A percentile compares a stretch with the other conserved stretches of the same genome.
Conservation (phyloP, 176 grass and related monocot genomes). For the Thalia dealbata region DNA sequence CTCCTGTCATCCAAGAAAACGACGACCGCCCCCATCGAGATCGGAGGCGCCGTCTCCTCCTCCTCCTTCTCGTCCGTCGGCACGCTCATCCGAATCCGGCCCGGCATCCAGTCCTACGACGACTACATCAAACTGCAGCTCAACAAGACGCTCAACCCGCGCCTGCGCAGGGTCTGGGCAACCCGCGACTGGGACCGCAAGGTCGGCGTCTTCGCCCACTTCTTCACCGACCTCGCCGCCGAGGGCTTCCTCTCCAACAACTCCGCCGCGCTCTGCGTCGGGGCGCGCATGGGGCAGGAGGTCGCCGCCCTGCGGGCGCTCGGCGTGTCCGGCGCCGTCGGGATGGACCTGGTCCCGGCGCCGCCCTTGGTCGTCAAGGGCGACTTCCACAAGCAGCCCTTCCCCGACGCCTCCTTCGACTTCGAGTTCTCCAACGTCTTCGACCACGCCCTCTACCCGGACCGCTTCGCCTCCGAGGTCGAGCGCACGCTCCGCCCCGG, state of each 20-base stretch:
- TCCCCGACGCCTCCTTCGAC: slow-evolving; percentile 48
- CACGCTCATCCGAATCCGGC: slow-evolving; percentile 65
- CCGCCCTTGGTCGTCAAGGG: slow-evolving; percentile 61
- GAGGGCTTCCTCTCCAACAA: slow-evolving; percentile 41
- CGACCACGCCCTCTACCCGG: slow-evolving; percentile 84
- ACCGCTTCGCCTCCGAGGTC: slow-evolving; percentile 59
- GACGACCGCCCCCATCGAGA: neutral
- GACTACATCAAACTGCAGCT: slow-evolving; percentile 88
- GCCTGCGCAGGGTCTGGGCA: slow-evolving; percentile 72
- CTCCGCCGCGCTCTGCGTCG: slow-evolving; percentile 72
- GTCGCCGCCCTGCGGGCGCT: slow-evolving; percentile 54
- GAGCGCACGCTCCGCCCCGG: slow-evolving; percentile 65
- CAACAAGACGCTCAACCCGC: slow-evolving; percentile 86
- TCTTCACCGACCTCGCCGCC: slow-evolving; percentile 32
- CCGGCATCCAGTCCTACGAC: slow-evolving; percentile 56
- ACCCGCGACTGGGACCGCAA: slow-evolving; percentile 89
- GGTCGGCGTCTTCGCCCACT: slow-evolving; percentile 44
- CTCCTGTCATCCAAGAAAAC: neutral
- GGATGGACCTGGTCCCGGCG: slow-evolving; percentile 70
- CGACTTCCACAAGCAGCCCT: slow-evolving; percentile 83
- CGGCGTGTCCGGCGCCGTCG: slow-evolving; percentile 38
- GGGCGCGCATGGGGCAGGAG: slow-evolving; percentile 61
- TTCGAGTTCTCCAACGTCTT: slow-evolving; percentile 99
- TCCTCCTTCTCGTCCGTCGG: neutral
- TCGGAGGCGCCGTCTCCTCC: too few species aligned